Conservation (phyloP, 2,329 filamentous ascomycete genomes). For the Beauveria bassiana region DNA sequence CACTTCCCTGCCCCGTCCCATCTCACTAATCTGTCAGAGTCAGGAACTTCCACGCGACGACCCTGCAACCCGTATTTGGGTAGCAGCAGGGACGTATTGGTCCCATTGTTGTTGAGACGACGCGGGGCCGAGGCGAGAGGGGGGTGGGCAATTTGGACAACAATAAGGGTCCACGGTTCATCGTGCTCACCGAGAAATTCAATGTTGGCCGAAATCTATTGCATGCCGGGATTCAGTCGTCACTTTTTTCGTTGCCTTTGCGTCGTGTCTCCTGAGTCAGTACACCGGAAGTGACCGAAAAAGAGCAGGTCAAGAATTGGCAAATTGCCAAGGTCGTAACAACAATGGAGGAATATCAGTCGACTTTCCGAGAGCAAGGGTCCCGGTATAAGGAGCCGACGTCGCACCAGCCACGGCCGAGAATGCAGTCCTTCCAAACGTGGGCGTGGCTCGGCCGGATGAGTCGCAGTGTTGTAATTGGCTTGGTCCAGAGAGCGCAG, state of each 20-base stretch:
- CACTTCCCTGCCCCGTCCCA: background rate
- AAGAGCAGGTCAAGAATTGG: background rate
- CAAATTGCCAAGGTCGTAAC: background rate
- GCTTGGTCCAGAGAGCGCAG: background rate
- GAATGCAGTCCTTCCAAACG: background rate
- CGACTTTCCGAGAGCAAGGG: background rate
- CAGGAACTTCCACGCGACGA: background rate
- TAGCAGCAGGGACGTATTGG: background rate
- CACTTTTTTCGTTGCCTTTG: too few relatives aligned
- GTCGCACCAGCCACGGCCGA: background rate
- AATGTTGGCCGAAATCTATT: background rate
- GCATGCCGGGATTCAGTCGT: too few relatives aligned
- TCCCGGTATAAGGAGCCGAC: background rate
- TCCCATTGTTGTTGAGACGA: background rate
- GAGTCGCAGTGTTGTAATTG: background rate
- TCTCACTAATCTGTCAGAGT: background rate
- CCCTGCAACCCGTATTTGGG: background rate
- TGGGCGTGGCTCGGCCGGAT: background rate
- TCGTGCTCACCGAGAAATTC: constrained; percentile 4
- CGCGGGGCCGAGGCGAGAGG: background rate
- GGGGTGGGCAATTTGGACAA: background rate
- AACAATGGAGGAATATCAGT: background rate
- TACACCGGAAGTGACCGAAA: background rate
- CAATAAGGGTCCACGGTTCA: background rate
- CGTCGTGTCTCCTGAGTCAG: too few relatives aligned